Evolutionary conservation across 2,329 filamentous ascomycete genomes (phyloP).

Genomic region (Colletotrichum sp.): DNA sequence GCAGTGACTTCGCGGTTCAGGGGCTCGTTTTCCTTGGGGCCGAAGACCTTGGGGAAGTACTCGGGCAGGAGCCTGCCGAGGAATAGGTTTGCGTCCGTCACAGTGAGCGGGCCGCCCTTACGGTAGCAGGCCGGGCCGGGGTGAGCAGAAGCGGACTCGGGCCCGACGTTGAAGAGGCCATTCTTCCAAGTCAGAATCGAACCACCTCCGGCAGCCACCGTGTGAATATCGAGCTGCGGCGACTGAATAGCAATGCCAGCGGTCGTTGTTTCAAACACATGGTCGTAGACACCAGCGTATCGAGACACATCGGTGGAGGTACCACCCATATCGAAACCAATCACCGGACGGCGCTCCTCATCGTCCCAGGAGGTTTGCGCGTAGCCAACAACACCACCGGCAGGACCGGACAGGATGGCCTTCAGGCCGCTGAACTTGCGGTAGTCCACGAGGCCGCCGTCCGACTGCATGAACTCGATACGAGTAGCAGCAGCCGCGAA

Average conservation of each 20-base stretch:
- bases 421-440: slow-evolving; percentile 71
- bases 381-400: slow-evolving; percentile 80
- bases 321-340: slow-evolving; percentile 77
- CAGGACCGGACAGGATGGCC: slow-evolving; percentile 75
- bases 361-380: slow-evolving; percentile 76
- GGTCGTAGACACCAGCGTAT: slow-evolving; percentile 56
- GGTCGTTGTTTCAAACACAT: slow-evolving; percentile 75
- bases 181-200: slow-evolving; percentile 74
- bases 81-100: slow-evolving; percentile 75
- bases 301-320: slow-evolving; percentile 78
- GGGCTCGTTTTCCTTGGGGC: slow-evolving; percentile 67
- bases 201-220: slow-evolving; percentile 79
- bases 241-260: slow-evolving; percentile 81
- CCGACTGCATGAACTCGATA: slow-evolving; percentile 77
- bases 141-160: slow-evolving; percentile 73
- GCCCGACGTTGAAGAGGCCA: slow-evolving; percentile 75
- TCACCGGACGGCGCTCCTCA: slow-evolving; percentile 70
- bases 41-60: slow-evolving; percentile 77
- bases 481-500: slow-evolving; percentile 44
- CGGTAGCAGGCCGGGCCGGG: slow-evolving; percentile 76
- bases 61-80: slow-evolving; percentile 66
- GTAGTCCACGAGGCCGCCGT: slow-evolving; percentile 57
- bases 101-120: slow-evolving; percentile 74
- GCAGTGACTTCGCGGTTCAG: slow-evolving; percentile 45
- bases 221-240: slow-evolving; percentile 83